Evolutionary conservation across 768 basidiomycete genomes (phyloP).

Genomic region (Symmetrospora coprosmae): DNA sequence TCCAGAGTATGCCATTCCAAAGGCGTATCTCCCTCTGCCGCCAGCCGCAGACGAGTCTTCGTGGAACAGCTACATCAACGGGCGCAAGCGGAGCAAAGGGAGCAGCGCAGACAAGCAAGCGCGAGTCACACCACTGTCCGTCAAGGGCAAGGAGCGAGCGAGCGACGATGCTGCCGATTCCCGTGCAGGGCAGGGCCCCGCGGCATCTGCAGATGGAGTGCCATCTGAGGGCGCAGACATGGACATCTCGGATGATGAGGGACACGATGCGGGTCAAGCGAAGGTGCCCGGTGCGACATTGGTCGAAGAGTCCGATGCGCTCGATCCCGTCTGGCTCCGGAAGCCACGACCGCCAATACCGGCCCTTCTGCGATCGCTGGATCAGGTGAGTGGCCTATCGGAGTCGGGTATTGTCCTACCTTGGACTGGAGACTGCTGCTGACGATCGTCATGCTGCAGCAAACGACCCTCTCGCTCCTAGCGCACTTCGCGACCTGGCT

Average conservation of each 20-base stretch:
- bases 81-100: background rate
- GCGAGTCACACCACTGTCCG: background rate
- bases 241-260: background rate
- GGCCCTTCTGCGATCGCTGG: background rate
- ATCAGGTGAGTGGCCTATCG: background rate
- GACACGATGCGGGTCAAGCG: background rate
- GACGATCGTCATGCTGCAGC: too few relatives aligned
- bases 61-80: slow-evolving; percentile 14
- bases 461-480: slow-evolving; percentile 14
- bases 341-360: background rate
- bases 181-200: too few relatives aligned
- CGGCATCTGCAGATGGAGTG: too few relatives aligned
- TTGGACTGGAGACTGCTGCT: too few relatives aligned
- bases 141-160: background rate
- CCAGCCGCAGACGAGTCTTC: slow-evolving; percentile 15
- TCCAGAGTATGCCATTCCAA: too few relatives aligned
- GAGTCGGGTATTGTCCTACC: too few relatives aligned
- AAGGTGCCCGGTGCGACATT: too few relatives aligned
- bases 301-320: too few relatives aligned
- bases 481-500: slow-evolving; percentile 8
- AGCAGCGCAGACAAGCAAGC: background rate
- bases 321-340: too few relatives aligned
- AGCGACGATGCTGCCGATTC: background rate
- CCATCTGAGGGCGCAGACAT: background rate
- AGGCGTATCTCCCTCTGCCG: slow-evolving; percentile 13